Percentiles rank a stretch among this genome's conserved stretches.
Conservation (phyloP, 2,329 filamentous ascomycete genomes). For the Microdochium paspali region DNA sequence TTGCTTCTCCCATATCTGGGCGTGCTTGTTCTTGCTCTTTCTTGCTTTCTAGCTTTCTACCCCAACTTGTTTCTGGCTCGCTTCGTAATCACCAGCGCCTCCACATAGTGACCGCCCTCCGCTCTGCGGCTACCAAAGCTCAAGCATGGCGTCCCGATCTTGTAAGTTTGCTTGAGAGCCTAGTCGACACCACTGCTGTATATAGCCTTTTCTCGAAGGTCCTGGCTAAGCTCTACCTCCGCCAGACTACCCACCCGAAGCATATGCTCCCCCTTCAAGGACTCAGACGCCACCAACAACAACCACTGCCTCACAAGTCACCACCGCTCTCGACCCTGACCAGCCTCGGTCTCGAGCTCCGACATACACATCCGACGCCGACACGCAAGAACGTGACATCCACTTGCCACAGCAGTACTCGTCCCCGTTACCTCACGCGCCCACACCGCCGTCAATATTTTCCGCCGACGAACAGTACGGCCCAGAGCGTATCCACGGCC, state of each 20-base stretch:
- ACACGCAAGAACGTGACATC: too few relatives aligned
- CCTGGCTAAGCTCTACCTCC: constrained; percentile 8
- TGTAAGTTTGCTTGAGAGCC: neutral
- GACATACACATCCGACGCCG: constrained; percentile 10
- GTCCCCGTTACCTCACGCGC: constrained; percentile 3
- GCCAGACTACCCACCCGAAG: constrained; percentile 8
- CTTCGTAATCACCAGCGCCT: too few relatives aligned
- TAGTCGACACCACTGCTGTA: too few relatives aligned
- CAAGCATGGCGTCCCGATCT: neutral
- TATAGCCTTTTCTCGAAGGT: too few relatives aligned
- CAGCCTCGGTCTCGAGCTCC: constrained; percentile 12
- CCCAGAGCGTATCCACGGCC: constrained; percentile 27
- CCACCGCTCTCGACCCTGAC: constrained; percentile 13
- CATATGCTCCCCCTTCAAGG: neutral
- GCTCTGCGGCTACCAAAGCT: too few relatives aligned
- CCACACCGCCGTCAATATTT: constrained; percentile 16
- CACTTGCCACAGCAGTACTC: neutral
- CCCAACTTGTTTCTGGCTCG: too few relatives aligned
- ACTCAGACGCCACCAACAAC: constrained; percentile 6
- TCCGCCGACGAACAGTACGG: constrained; percentile 33
- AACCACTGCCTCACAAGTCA: constrained; percentile 15
- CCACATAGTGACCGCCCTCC: neutral
- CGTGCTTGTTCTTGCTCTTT: neutral
- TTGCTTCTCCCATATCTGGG: neutral
- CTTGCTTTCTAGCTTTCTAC: too few relatives aligned